Evolutionary conservation across 495 filamentous ascomycete genomes (phyloP).

Genomic region (Lasiosphaeris hirsuta): DNA sequence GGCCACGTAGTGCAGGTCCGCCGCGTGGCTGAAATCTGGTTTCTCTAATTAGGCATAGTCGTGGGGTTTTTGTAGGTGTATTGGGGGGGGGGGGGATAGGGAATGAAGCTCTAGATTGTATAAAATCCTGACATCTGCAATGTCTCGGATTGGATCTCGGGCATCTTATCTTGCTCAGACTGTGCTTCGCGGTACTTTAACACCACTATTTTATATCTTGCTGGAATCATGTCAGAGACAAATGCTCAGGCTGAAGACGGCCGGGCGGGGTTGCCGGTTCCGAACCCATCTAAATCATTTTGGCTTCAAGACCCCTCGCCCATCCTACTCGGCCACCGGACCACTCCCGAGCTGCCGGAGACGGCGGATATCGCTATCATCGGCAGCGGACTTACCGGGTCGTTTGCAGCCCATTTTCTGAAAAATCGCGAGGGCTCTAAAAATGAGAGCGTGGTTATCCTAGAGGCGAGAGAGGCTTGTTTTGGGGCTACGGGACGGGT

Average conservation of each 20-base stretch:
- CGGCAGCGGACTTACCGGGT: constrained; percentile 69
- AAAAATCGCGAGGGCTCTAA: constrained; percentile 17
- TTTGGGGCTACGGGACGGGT: constrained; percentile 77
- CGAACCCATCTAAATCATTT: constrained; percentile 62
- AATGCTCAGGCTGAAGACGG: not conserved
- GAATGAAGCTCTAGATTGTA: too few species aligned
- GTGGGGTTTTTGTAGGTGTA: too few species aligned
- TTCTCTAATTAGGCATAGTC: too few species aligned
- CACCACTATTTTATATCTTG: too few species aligned
- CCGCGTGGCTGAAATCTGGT: too few species aligned
- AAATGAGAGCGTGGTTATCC: constrained; percentile 55
- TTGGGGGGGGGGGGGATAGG: too few species aligned
- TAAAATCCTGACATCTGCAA: too few species aligned
- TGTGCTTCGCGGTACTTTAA: too few species aligned
- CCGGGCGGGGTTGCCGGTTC: constrained; percentile 47
- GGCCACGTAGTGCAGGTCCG: too few species aligned
- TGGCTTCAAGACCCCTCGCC: constrained; percentile 64
- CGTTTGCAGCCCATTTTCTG: constrained; percentile 63
- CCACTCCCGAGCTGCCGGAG: constrained; percentile 57
- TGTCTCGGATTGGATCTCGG: too few species aligned
- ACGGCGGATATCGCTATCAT: constrained; percentile 66
- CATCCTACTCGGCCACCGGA: constrained; percentile 55
- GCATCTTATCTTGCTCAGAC: too few species aligned
- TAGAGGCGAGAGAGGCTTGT: constrained; percentile 76
- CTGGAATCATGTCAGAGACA: not conserved